These are phyloP conservation scores for Annulohypoxylon stygium DNA, from an alignment of 495 filamentous ascomycete species.

Conservation along the genomic window DNA sequence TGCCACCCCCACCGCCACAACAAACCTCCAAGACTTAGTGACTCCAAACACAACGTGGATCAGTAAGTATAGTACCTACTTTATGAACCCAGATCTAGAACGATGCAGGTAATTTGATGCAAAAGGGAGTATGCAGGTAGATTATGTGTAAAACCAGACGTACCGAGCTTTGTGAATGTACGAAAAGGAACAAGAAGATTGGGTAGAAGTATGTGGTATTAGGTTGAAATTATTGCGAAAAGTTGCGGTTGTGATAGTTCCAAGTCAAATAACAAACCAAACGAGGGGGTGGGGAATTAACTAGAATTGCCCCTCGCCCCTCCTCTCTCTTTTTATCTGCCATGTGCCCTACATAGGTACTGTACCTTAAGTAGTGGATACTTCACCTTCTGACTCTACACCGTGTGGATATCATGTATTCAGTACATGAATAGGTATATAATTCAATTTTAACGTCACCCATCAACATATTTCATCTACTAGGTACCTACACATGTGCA, in stretches of 20 bases:
- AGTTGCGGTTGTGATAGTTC: conserved; percentile 30
- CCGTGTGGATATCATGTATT: too few species aligned
- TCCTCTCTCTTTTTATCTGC: background rate
- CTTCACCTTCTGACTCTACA: too few species aligned
- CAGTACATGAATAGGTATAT: too few species aligned
- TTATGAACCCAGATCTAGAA: conserved; percentile 32
- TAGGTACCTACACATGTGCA: too few species aligned
- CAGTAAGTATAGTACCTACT: conserved; percentile 10
- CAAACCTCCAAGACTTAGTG: conserved; percentile 6
- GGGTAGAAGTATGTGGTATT: conserved; percentile 42
- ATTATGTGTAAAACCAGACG: conserved; percentile 27
- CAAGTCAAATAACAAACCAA: conserved; percentile 37
- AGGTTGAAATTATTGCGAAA: conserved; percentile 39
- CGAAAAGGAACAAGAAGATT: conserved; percentile 30
- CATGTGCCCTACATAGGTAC: background rate
- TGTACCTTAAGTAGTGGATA: background rate
- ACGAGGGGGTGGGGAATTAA: conserved; percentile 41
- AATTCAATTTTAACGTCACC: too few species aligned
- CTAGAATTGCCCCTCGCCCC: conserved; percentile 44
- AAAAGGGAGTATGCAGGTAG: conserved; percentile 34
- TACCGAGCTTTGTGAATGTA: conserved; percentile 31
- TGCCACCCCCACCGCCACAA: conserved; percentile 39
- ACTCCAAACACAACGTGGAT: conserved; percentile 21
- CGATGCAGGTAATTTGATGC: conserved; percentile 42
- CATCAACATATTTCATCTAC: too few species aligned